Conservation (phyloP, 2,329 filamentous ascomycete genomes). For the Fusarium sp. region DNA sequence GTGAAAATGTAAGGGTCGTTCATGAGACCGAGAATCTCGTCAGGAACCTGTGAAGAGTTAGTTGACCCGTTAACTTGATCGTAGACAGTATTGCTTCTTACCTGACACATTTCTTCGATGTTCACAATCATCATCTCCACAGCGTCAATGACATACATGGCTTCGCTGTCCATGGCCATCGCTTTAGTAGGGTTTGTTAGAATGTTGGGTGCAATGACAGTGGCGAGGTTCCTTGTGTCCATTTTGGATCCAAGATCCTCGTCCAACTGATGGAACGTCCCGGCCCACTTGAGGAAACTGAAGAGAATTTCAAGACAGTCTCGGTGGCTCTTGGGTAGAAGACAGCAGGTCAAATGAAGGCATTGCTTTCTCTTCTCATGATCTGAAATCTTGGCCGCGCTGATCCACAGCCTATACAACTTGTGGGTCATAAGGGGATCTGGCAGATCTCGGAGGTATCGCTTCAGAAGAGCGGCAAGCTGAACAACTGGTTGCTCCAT, state of each 20-base stretch:
- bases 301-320: constrained; percentile 96
- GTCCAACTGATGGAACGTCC: constrained; percentile 96
- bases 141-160: constrained; percentile 92
- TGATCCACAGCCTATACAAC: constrained; percentile 89
- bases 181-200: constrained; percentile 77
- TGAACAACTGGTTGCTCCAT: constrained; percentile 92
- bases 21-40: constrained; percentile 87
- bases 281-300: constrained; percentile 96
- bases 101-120: constrained; percentile 97
- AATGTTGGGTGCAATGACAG: constrained; percentile 97
- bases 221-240: constrained; percentile 97
- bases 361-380: constrained; percentile 84
- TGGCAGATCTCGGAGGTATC: constrained; percentile 92
- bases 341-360: constrained; percentile 89
- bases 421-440: constrained; percentile 96
- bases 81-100: constrained; percentile 61
- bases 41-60: constrained; percentile 76
- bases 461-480: constrained; percentile 91
- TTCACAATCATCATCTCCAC: constrained; percentile 91
- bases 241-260: constrained; percentile 98
- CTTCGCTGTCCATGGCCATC: constrained; percentile 81
- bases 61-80: background rate
- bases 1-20: constrained; percentile 86
- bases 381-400: constrained; percentile 87
- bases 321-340: constrained; percentile 90